Conservation (phyloP, 345 rosid species). For the Eutrema japonicum region DNA sequence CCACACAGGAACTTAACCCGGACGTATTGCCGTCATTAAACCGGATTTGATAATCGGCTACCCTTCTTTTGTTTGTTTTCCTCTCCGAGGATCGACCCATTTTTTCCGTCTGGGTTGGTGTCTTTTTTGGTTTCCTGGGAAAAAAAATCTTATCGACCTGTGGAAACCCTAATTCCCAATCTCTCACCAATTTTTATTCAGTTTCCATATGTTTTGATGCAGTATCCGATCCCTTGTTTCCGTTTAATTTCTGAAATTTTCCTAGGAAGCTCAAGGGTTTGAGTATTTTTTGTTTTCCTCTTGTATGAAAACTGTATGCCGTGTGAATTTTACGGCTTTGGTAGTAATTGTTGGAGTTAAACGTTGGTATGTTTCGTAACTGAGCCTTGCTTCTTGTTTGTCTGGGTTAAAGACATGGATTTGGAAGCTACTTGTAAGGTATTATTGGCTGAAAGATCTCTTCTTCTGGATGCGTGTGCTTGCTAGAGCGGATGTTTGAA, state of each 20-base stretch:
- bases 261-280: conserved; percentile 25
- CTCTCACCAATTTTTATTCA: conserved; percentile 17
- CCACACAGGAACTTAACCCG: conserved; percentile 66
- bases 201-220: conserved; percentile 21
- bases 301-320: conserved; percentile 40
- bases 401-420: conserved; percentile 62
- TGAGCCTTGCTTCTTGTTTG: conserved; percentile 37
- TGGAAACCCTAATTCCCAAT: conserved; percentile 52
- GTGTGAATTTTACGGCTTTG: conserved; percentile 36
- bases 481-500: conserved; percentile 6
- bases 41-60: conserved; percentile 67
- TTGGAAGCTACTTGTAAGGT: conserved; percentile 83
- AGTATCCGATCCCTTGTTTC: conserved; percentile 24
- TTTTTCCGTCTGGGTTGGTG: conserved; percentile 27
- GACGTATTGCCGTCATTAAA: conserved; percentile 57
- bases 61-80: conserved; percentile 39
- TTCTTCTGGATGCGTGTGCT: conserved; percentile 6
- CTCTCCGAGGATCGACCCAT: conserved; percentile 26
- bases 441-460: conserved; percentile 24
- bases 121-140: conserved; percentile 17
- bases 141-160: conserved; percentile 37
- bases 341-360: conserved; percentile 38
- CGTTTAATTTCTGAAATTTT: conserved; percentile 13
- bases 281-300: background rate
- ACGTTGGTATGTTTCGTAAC: conserved; percentile 37